Conservation (phyloP, 2,329 filamentous ascomycete species). For the Hymenoscyphus salicellus region DNA sequence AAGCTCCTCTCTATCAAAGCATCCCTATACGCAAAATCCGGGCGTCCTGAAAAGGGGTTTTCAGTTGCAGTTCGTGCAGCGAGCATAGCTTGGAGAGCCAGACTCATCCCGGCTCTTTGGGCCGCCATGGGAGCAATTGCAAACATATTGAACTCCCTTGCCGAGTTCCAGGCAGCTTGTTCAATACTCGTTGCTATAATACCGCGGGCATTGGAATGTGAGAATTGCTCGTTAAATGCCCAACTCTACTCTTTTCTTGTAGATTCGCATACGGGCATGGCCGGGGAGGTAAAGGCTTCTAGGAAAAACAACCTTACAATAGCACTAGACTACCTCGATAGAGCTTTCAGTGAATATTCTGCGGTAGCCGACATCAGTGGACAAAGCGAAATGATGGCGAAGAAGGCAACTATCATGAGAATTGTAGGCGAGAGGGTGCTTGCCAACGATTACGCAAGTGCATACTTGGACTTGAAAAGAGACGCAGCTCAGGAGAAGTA, state of each 20-base stretch:
- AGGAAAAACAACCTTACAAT: slow-evolving; percentile 49
- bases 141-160: slow-evolving; percentile 56
- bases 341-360: slow-evolving; percentile 48
- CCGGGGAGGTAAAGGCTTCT: slow-evolving; percentile 43
- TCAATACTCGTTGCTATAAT: slow-evolving; percentile 59
- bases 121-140: slow-evolving; percentile 56
- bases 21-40: slow-evolving; percentile 55
- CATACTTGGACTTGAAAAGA: slow-evolving; percentile 50
- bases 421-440: slow-evolving; percentile 53
- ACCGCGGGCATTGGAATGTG: slow-evolving; percentile 61
- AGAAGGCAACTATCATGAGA: slow-evolving; percentile 64
- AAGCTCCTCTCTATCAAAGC: slow-evolving; percentile 62
- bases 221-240: slow-evolving; percentile 55
- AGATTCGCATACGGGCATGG: slow-evolving; percentile 64
- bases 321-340: slow-evolving; percentile 31
- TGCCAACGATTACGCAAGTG: slow-evolving; percentile 55
- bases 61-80: slow-evolving; percentile 64
- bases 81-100: slow-evolving; percentile 57
- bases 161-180: slow-evolving; percentile 56
- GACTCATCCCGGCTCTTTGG: slow-evolving; percentile 59
- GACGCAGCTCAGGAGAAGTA: slow-evolving; percentile 30
- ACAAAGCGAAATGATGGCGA: slow-evolving; percentile 62
- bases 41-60: slow-evolving; percentile 61
- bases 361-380: slow-evolving; percentile 56
- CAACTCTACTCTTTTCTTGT: slow-evolving; percentile 58